Percentiles rank a stretch among this genome's conserved stretches.
Evolutionary conservation across 495 filamentous ascomycete genomes (phyloP).

Genomic region (Pyronema domesticum): DNA sequence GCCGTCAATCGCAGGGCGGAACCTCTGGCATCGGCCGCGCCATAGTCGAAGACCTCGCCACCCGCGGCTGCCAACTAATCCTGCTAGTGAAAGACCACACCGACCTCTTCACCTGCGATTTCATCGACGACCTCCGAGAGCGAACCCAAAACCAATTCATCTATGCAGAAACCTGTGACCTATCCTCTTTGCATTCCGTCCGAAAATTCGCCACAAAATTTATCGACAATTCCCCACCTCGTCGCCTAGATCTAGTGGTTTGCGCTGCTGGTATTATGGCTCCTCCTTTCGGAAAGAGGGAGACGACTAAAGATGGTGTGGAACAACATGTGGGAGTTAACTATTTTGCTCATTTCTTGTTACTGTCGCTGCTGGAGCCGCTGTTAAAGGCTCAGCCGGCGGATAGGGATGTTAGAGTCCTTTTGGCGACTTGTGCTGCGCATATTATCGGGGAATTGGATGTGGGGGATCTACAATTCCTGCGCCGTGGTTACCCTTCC

Average conservation of each 20-base stretch:
- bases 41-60: conserved; percentile 53
- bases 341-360: conserved; percentile 87
- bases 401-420: conserved; percentile 77
- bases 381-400: conserved; percentile 76
- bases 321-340: conserved; percentile 88
- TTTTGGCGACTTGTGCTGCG: conserved; percentile 69
- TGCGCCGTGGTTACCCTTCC: conserved; percentile 14
- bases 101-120: conserved; percentile 80
- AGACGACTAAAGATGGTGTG: conserved; percentile 53
- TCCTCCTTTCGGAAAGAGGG: conserved; percentile 36
- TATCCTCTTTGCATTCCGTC: conserved; percentile 69
- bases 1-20: conserved; percentile 42
- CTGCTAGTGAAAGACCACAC: conserved; percentile 68
- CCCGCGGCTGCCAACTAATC: conserved; percentile 74
- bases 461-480: conserved; percentile 24
- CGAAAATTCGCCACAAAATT: conserved; percentile 94
- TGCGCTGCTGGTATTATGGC: conserved; percentile 65
- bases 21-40: conserved; percentile 83
- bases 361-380: conserved; percentile 75
- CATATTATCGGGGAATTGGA: conserved; percentile 46
- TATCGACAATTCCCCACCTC: conserved; percentile 85
- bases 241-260: conserved; percentile 84
- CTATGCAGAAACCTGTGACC: conserved; percentile 86
- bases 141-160: conserved; percentile 73
- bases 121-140: conserved; percentile 70